Base-by-base conservation (phyloP, 306 rosid species). In the Psophocarpus tetragonolobus region DNA sequence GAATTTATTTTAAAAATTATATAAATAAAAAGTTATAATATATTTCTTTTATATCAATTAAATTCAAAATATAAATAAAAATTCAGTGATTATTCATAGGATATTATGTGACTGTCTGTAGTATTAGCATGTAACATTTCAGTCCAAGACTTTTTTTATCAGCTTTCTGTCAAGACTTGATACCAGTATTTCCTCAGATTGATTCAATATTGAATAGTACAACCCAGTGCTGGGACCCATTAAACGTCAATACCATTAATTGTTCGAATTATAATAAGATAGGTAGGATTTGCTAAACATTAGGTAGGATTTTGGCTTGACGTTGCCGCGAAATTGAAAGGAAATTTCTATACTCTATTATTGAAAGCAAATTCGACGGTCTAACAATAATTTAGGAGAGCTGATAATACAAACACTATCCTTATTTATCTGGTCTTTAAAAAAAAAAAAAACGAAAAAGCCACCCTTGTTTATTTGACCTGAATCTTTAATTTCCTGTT, bases 341-440 rank as follows among this genome's bases (percentile, higher is more conserved):
- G 70, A 74, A 74, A 74, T 3, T 38, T 48, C 56, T 5, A 45
- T 15, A 3, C 50, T 3, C 6, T 14, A 78, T 2, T 81, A 84
- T 41, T 41, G 12, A 21, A 70, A 70, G 6, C 35, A 36, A 18
- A 68, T 38, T 38, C 42, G 20, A 12, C 15, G 4, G 5, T 1
- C 50, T 8, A 36, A 10, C 41, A 5, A 36, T 36, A 36, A 36
- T 36, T 36, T 36, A 36, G 8, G 41, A 32, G 3, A 32, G 35
- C 35, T 32, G 0, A 35, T 35, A 35, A 1, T 35, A 35, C 39
- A 35, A 5, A 7, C 39, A 35, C 35, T 32, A 3, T 32, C 3
- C 39, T 35, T 35, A 5, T 35, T 35, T 5, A n/a, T n/a, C n/a
- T n/a, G n/a, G n/a, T n/a, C n/a, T n/a, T n/a, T n/a, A n/a, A n/a